Base-by-base conservation (phyloP, 352 stramenopile genomes). In the Discostella stelligera region DNA sequence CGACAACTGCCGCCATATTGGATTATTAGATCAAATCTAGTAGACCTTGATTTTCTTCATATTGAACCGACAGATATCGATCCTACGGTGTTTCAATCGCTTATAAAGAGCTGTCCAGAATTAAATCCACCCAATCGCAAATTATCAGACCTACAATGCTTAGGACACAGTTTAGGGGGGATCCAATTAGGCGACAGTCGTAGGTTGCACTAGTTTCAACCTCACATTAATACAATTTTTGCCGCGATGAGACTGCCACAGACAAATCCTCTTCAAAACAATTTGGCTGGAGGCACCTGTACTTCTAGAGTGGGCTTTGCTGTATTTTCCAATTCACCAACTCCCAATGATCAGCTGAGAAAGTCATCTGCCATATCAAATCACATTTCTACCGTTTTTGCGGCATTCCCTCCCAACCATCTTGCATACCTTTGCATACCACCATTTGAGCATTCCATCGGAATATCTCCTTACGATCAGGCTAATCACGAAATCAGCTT, bases 381-480 rank as follows among this genome's bases (percentile, higher is more conserved):
- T 50, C 50, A 66, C 25, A 63, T 82, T 25, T 71, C 67, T 13
- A 82, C 74, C 23, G 48, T 67, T 13, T 78, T 74, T 68, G 21
- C 68, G 16, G 62, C 74, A 25, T 78, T 82, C 13, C 68, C 74
- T 44, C 68, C 74, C 18, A 65, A 71, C 41, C 74, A 82, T 68
- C 62, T 66, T 27, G 64, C 55, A 18, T 65, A 30, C 56, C 25
- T 82, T 16, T 82, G 74, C 52, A 30, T 82, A 10, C 74, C 74
- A 50, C 74, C 74, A 59, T 62, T 71, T 48, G 46, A 71, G 13
- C 55, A 65, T 39, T 59, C 37, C 18, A 59, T 75, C 8, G 74
- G 55, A 39, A 78, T 74, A 54, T 81, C 73, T 56, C 73, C 65
- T 49, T 81, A 81, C 41, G 66, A 73, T 60, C 56, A 73, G 66